Evolutionary conservation across 2,329 filamentous ascomycete genomes (phyloP), one percentile per base, ranked within the genome.

Genomic region (Talaromyces sp.): DNA sequence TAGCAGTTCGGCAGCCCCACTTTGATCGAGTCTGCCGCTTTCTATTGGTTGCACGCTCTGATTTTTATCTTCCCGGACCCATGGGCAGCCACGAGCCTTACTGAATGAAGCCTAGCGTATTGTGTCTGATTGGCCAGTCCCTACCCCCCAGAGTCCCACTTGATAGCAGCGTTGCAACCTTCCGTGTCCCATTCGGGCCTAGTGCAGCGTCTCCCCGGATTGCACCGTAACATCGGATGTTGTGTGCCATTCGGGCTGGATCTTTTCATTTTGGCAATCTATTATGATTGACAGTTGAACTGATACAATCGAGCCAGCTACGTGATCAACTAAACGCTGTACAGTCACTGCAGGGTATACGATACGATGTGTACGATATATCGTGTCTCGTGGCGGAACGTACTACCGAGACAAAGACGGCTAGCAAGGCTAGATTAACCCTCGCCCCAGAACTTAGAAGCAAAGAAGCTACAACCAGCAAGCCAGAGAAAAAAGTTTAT

Each of bases 161-260:
- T 57, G 64, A 65, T 65, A 65, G 59, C 52, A 65, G 64, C 50
- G 64, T 65, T 65, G 64, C 64, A 65, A 37, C 56, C 56, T 33
- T n/a, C 37, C 39, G 22, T 43, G 14, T 45, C 37, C 37, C 2
- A 22, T 59, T 59, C 22, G 39, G 39, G 48, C n/a, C 11, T 56
- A 56, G 52, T 33, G 52, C 33, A 19, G n/a, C 33, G 16, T 22
- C 31, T 56, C 52, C 52, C 52, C 52, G 33, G 52, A 56, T 56
- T 56, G 33, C 52, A 56, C 52, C 19, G 52, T 56, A 56, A 39
- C 52, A 56, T 56, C 52, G 33, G n/a, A 56, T 24, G 24, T 50
- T 50, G 47, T 47, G 43, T 47, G 43, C 43, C 43, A 47, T 47
- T 31, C 43, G 14, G 39, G 10, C 39, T 41, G 13, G 1, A 41